Conservation (phyloP, 495 filamentous ascomycete genomes). For the Astrothelium macrocarpum region DNA sequence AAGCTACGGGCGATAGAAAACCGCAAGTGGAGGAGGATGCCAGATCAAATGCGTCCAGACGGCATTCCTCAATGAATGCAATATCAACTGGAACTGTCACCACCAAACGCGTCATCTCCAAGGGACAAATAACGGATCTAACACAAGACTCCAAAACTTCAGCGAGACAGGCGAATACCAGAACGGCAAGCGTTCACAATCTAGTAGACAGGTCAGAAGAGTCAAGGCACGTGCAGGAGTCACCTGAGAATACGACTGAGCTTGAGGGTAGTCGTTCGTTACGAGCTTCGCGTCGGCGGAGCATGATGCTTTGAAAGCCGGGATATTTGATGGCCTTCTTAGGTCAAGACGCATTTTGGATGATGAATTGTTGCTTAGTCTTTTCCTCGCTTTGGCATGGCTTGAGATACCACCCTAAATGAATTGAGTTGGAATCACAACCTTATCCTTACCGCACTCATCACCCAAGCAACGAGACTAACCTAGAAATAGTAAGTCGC, state of each 20-base stretch:
- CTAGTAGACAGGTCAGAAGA: neutral
- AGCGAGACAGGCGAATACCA: neutral
- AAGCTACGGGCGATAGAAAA: neutral
- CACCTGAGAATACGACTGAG: neutral
- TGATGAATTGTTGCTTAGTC: neutral
- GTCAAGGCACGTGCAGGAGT: neutral
- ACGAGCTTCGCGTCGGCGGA: neutral
- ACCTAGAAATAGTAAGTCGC: neutral
- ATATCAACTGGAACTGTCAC: neutral
- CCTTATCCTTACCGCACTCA: neutral
- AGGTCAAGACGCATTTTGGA: neutral
- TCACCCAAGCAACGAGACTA: neutral
- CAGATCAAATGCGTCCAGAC: constrained; percentile 10
- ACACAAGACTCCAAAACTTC: neutral
- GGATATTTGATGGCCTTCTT: neutral
- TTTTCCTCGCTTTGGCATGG: neutral
- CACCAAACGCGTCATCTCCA: neutral
- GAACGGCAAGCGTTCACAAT: too few relatives aligned
- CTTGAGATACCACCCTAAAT: neutral
- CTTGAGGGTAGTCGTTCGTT: neutral
- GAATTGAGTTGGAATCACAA: too few relatives aligned
- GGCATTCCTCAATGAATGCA: constrained; percentile 19
- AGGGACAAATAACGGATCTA: neutral
- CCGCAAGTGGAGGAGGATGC: constrained; percentile 12
- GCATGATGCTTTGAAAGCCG: neutral